Evolutionary conservation across 1,284 basidiomycete genomes (phyloP).

Genomic region (Serendipita sp.): DNA sequence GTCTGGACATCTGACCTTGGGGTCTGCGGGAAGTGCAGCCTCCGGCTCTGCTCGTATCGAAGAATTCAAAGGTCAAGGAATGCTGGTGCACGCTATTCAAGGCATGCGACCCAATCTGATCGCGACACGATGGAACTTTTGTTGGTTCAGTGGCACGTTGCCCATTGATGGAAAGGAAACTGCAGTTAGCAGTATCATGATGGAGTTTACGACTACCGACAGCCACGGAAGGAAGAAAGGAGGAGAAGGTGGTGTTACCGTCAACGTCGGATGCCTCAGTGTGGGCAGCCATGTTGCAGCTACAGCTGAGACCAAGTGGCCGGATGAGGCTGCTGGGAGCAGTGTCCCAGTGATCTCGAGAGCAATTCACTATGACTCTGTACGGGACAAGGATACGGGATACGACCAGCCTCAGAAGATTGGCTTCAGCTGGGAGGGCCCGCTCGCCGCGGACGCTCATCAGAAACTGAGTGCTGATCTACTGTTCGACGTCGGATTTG

Average conservation of each 20-base stretch:
- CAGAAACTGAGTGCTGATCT: constrained; percentile 44
- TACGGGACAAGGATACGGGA: constrained; percentile 60
- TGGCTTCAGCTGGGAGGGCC: constrained; percentile 67
- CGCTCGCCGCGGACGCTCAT: constrained; percentile 35
- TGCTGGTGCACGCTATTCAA: constrained; percentile 94
- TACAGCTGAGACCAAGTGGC: constrained; percentile 55
- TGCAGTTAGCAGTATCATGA: constrained; percentile 78
- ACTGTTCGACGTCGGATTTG: constrained; percentile 41
- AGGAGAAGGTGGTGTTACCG: constrained; percentile 64
- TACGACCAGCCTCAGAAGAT: constrained; percentile 68
- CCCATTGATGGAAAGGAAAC: not conserved
- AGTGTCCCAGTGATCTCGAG: constrained; percentile 43
- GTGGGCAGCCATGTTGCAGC: constrained; percentile 62
- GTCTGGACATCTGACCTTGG: constrained; percentile 61
- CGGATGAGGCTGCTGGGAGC: constrained; percentile 32
- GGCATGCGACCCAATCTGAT: constrained; percentile 95
- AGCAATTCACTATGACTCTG: constrained; percentile 50
- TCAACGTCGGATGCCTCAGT: constrained; percentile 77
- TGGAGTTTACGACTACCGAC: constrained; percentile 88
- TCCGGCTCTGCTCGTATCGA: not conserved
- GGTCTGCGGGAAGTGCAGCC: constrained; percentile 43
- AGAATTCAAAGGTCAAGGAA: constrained; percentile 52
- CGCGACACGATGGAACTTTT: constrained; percentile 93
- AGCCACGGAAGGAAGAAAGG: constrained; percentile 59
- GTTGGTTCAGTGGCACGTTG: constrained; percentile 46